These are phyloP conservation scores for Podila minutissima DNA, from an alignment of 192 early-diverging fungal genomes.

Conservation along the genomic window DNA sequence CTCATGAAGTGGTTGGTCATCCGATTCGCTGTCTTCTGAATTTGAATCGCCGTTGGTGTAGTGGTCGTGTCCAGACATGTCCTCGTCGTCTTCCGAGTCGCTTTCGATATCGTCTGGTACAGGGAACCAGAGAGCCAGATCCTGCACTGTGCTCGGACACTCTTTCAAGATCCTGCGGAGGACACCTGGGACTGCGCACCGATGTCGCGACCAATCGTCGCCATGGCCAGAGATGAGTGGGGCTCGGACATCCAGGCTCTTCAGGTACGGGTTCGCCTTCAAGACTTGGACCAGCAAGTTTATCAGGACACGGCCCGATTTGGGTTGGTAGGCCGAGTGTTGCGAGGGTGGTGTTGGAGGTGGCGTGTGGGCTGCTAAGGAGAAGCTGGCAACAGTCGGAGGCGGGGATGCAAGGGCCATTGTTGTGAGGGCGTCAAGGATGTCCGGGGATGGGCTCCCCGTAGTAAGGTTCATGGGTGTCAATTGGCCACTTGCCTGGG, in stretches of 20 bases:
- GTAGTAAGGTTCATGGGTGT: too few relatives aligned
- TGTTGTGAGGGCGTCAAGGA: not conserved
- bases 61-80: not conserved
- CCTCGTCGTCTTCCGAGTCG: not conserved
- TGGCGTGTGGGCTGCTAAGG: not conserved
- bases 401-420: not conserved
- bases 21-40: not conserved
- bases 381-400: not conserved
- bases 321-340: not conserved
- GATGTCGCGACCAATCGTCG: not conserved
- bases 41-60: not conserved
- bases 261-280: not conserved
- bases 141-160: not conserved
- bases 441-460: too few relatives aligned
- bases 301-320: slow-evolving; percentile 2
- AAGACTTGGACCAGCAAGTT: slow-evolving; percentile 3
- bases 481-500: too few relatives aligned
- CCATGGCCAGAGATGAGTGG: not conserved
- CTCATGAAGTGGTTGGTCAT: not conserved
- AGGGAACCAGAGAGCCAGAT: not conserved
- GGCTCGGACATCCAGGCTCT: not conserved
- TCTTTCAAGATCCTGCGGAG: not conserved
- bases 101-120: not conserved
- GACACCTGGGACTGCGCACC: not conserved
- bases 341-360: not conserved